Base-by-base conservation (phyloP, 768 basidiomycete genomes). In the Sarcodon sp. region DNA sequence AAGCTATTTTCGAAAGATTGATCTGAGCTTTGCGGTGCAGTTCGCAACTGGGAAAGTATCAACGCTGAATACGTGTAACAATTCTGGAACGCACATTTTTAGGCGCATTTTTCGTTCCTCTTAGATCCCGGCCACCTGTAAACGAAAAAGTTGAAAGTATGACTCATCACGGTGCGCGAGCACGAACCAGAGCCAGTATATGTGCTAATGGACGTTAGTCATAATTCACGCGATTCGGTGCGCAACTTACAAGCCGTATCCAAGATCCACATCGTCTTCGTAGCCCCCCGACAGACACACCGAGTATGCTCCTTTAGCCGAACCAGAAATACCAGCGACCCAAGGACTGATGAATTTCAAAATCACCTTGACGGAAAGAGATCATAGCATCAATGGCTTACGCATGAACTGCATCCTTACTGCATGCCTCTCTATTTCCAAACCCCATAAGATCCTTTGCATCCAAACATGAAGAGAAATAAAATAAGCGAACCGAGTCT, bases 221-320 rank as follows among this genome's bases (percentile, higher is more conserved):
- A 46, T 47, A 16, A 10, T 27, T 8, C 56, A 9, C 45, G 37
- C 27, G 36, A 21, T 43, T 48, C 15, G 12, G 11, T 41, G 36
- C 7, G 3, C 7, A 32, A 77, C 86, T 64, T 57, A 88, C 87
- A 90, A 90, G 10, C 73, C 83, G 52, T 88, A 82, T 47, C 87
- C 87, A 12, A 79, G 60, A 52, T 91, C 87, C 13, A 90, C 74
- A 54, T 90, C 88, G 47, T 90, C 88, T 33, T 86, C 83, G 49
- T 91, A 91, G 1, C 87, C 91, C 9, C 92, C 92, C 36, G 87
- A 90, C 3, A 94, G 73, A 2, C 85, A 90, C 11, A 96, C 75
- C 38, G 87, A 90, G 54, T 83, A 87, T 2, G 87, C 85, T 2
- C 92, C 91, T 5, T 80, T 51, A 0, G 65, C 65, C 3, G 81